Percentiles rank a stretch among this genome's conserved stretches.
Evolutionary conservation across 805 yeast genomes (phyloP).

Genomic region (Pichia cephalocereana): DNA sequence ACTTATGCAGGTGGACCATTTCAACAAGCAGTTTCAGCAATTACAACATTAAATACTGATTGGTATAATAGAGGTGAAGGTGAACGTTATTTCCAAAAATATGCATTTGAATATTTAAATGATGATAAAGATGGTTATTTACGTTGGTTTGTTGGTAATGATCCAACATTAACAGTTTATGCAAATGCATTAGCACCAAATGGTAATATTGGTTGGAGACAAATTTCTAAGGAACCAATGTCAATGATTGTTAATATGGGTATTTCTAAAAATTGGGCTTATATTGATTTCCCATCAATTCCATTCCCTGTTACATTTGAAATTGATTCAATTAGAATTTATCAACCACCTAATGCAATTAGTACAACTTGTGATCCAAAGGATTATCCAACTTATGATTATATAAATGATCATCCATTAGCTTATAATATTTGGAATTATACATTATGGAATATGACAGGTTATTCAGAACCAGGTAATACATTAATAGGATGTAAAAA

Average conservation of each 20-base stretch:
- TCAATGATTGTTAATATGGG: conserved; percentile 81
- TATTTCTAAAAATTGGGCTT: conserved; percentile 86
- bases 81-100: conserved; percentile 52
- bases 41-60: conserved; percentile 62
- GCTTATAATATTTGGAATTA: conserved; percentile 64
- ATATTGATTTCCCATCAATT: conserved; percentile 80
- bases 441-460: conserved; percentile 71
- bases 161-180: conserved; percentile 65
- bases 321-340: conserved; percentile 82
- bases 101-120: conserved; percentile 69
- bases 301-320: conserved; percentile 70
- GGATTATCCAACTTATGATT: conserved; percentile 77
- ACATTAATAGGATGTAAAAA: conserved; percentile 36
- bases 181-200: conserved; percentile 76
- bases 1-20: conserved; percentile 86
- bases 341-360: conserved; percentile 64
- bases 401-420: conserved; percentile 58
- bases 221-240: conserved; percentile 88
- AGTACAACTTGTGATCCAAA: conserved; percentile 78
- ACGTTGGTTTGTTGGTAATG: conserved; percentile 78
- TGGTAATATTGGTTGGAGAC: conserved; percentile 83
- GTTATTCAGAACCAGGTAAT: conserved; percentile 62
- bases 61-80: conserved; percentile 71
- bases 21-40: conserved; percentile 87
- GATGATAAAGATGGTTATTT: conserved; percentile 66